A percentile compares a stretch with the other conserved stretches of the same genome.
phyloP scores from a whole-genome alignment of 495 filamentous ascomycete species.

The Aspergillus leporis region DNA sequence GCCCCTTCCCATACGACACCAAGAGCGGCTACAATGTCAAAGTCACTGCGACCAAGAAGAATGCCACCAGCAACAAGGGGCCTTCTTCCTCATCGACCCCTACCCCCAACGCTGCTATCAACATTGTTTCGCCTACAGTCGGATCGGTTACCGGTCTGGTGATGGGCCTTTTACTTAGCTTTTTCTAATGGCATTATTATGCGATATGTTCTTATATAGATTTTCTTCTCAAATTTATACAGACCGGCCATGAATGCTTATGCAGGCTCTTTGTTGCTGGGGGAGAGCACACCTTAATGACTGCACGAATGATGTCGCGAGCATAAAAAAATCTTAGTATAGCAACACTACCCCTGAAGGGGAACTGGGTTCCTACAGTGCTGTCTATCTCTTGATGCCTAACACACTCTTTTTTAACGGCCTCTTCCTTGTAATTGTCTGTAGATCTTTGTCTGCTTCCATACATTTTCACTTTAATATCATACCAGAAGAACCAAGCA shows the following conservation, averaged over 20 bases:
- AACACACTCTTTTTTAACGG: background rate
- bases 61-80: background rate
- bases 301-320: background rate
- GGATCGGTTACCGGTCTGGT: background rate
- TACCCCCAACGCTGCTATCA: slow-evolving; percentile 2
- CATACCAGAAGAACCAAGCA: too few species aligned
- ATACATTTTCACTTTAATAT: too few species aligned
- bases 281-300: background rate
- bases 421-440: too few species aligned
- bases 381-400: background rate
- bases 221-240: background rate
- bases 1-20: slow-evolving; percentile 42
- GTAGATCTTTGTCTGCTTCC: too few species aligned
- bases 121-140: background rate
- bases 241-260: background rate
- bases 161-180: background rate
- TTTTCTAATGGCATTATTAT: background rate
- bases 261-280: background rate
- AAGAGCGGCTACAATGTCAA: slow-evolving; percentile 34
- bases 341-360: background rate
- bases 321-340: background rate
- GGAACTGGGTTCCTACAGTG: background rate
- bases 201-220: background rate
- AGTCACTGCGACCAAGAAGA: slow-evolving; percentile 32
- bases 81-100: slow-evolving; percentile 11